Conservation (phyloP, 2,329 filamentous ascomycete species). For the Aspergillus novoparasiticus region DNA sequence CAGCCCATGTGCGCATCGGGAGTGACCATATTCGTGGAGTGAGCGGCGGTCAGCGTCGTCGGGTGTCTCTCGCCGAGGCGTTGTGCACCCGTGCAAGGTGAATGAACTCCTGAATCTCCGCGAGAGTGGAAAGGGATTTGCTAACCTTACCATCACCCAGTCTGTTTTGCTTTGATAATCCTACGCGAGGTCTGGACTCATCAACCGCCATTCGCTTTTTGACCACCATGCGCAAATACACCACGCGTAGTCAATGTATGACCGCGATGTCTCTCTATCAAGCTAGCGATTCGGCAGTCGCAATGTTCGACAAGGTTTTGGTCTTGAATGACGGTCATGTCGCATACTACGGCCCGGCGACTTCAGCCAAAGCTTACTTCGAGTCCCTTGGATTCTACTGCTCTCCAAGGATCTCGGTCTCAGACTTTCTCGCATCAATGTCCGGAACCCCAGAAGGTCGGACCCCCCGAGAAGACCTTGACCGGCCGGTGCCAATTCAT, state of each 20-base stretch:
- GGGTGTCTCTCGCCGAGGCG: slow-evolving; percentile 77
- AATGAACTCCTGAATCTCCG: not conserved
- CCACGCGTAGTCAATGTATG: slow-evolving; percentile 67
- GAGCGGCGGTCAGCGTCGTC: slow-evolving; percentile 74
- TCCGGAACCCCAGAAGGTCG: slow-evolving; percentile 9
- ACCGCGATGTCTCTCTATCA: slow-evolving; percentile 81
- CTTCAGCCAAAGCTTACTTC: slow-evolving; percentile 59
- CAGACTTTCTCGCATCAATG: slow-evolving; percentile 72
- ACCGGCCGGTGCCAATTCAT: not conserved
- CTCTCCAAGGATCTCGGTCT: slow-evolving; percentile 72
- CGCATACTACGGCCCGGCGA: slow-evolving; percentile 69
- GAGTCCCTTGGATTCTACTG: slow-evolving; percentile 66
- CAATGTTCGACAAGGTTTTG: slow-evolving; percentile 76
- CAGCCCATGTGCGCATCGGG: slow-evolving; percentile 71
- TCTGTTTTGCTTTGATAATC: slow-evolving; percentile 41
- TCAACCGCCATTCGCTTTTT: slow-evolving; percentile 65
- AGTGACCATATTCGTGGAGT: slow-evolving; percentile 77
- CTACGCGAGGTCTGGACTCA: slow-evolving; percentile 63
- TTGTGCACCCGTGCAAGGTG: slow-evolving; percentile 65
- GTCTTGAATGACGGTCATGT: slow-evolving; percentile 73
- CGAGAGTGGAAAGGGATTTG: not conserved
- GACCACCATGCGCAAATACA: slow-evolving; percentile 72
- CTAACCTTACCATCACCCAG: slow-evolving; percentile 64
- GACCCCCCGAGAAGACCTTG: not conserved
- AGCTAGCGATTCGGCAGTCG: slow-evolving; percentile 75